Percentiles rank a stretch among this genome's conserved stretches.
These are phyloP conservation scores for Stephania yunnanensis DNA, from an alignment of 164 flowering plant genomes.

Conservation along the genomic window DNA sequence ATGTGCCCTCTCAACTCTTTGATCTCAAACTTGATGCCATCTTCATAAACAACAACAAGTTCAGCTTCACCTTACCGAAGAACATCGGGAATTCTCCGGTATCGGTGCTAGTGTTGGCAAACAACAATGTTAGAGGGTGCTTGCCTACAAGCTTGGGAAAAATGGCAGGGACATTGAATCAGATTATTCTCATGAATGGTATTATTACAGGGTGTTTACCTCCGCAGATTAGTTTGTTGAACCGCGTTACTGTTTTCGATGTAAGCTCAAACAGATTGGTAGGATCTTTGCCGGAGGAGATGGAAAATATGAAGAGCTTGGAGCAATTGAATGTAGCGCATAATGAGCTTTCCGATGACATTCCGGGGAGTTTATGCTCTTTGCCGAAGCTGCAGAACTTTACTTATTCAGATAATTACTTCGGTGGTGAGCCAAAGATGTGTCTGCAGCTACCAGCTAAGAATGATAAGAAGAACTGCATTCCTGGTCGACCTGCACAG, in stretches of 20 bases:
- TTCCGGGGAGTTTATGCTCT: constrained; percentile 44
- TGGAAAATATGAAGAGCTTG: constrained; percentile 42
- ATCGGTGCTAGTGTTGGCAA: constrained; percentile 62
- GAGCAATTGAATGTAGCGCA: constrained; percentile 57
- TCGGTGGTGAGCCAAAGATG: constrained; percentile 28
- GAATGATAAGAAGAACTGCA: constrained; percentile 45
- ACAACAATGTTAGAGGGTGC: constrained; percentile 43
- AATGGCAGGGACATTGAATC: constrained; percentile 35
- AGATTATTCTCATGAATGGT: constrained; percentile 35
- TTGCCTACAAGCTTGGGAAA: constrained; percentile 31
- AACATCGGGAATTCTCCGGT: constrained; percentile 63
- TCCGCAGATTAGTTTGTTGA: constrained; percentile 32
- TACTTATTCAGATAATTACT: constrained; percentile 45
- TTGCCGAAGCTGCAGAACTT: constrained; percentile 53
- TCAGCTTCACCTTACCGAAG: constrained; percentile 34
- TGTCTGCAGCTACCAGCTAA: constrained; percentile 32
- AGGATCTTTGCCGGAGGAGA: constrained; percentile 41
- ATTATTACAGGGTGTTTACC: constrained; percentile 39
- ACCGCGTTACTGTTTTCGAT: constrained; percentile 39
- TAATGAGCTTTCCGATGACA: constrained; percentile 38
- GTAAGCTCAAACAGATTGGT: constrained; percentile 37
- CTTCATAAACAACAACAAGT: constrained; percentile 70
- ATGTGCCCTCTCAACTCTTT: constrained; percentile 47
- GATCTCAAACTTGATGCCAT: constrained; percentile 64
- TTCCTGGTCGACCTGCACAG: constrained; percentile 40